Evolutionary conservation across 2,329 filamentous ascomycete genomes (phyloP).

Genomic region (Fusarium torulosum): DNA sequence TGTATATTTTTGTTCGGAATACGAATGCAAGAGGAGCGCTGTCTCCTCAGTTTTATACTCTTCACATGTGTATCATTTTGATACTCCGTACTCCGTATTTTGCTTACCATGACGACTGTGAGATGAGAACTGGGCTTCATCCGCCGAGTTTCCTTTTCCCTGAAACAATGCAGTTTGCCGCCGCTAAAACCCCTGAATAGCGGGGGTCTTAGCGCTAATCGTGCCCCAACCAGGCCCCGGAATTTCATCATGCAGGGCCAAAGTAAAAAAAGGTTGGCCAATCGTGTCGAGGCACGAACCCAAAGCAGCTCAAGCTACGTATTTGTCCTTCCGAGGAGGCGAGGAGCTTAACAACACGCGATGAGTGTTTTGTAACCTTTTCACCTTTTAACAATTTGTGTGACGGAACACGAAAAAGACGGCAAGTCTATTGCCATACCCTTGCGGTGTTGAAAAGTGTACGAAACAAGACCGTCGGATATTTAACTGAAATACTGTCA

Average conservation of each 20-base stretch:
- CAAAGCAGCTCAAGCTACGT: slow-evolving; percentile 28
- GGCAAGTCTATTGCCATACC: background rate
- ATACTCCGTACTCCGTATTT: background rate
- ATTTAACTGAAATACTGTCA: slow-evolving; percentile 13
- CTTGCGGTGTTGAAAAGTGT: background rate
- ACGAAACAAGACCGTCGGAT: slow-evolving; percentile 4
- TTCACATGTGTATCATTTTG: background rate
- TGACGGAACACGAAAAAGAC: background rate
- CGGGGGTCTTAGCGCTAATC: slow-evolving; percentile 38
- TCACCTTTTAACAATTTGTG: slow-evolving; percentile 8
- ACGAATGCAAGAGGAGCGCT: slow-evolving; percentile 26
- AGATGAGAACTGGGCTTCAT: background rate
- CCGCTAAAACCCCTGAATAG: slow-evolving; percentile 40
- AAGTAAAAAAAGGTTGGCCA: slow-evolving; percentile 25
- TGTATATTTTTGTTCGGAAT: slow-evolving; percentile 23
- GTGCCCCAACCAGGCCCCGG: slow-evolving; percentile 31
- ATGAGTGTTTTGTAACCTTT: slow-evolving; percentile 10
- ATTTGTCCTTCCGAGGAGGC: slow-evolving; percentile 33
- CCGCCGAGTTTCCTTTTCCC: slow-evolving; percentile 18
- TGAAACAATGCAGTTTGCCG: slow-evolving; percentile 25
- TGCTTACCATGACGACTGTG: background rate
- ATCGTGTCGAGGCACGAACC: slow-evolving; percentile 22
- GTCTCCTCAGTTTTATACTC: background rate
- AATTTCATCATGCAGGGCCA: slow-evolving; percentile 24
- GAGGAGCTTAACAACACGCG: slow-evolving; percentile 20